These are phyloP conservation scores for Malus hybrid DNA, from an alignment of 331 rosid genomes.

Conservation along the genomic window DNA sequence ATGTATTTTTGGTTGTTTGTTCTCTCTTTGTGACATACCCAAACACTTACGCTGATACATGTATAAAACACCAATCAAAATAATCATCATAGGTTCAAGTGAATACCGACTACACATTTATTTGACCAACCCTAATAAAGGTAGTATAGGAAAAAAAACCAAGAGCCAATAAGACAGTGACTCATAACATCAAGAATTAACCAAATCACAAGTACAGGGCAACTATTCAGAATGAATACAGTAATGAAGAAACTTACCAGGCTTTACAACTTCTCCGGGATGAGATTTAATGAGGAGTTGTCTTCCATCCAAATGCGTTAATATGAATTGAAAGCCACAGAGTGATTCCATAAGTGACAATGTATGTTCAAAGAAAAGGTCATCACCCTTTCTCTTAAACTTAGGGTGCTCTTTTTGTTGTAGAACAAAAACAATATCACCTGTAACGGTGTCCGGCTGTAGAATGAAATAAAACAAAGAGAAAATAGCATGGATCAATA, in stretches of 20 bases:
- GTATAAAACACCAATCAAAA: not conserved
- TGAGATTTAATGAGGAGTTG: conserved; percentile 80
- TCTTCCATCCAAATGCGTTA: conserved; percentile 70
- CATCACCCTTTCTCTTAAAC: conserved; percentile 68
- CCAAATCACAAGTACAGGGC: not conserved
- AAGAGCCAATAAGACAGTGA: not conserved
- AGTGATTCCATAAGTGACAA: conserved; percentile 65
- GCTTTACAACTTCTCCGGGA: conserved; percentile 83
- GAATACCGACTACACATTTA: not conserved
- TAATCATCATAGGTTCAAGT: no score
- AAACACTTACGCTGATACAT: no score
- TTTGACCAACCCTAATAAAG: not conserved
- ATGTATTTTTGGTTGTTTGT: not conserved
- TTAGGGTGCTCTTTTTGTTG: conserved; percentile 89
- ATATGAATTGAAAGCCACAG: conserved; percentile 70
- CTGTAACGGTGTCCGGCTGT: conserved; percentile 83
- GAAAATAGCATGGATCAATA: not conserved
- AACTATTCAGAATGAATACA: not conserved
- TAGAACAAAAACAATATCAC: conserved; percentile 73
- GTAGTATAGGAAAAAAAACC: no score
- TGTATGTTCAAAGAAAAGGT: conserved; percentile 62
- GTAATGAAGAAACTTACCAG: conserved; percentile 30
- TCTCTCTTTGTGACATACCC: not conserved
- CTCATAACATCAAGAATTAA: not conserved
- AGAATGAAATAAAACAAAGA: not conserved